These are phyloP conservation scores for Fusarium piperis DNA, from an alignment of 2,329 filamentous ascomycete genomes.

Conservation along the genomic window DNA sequence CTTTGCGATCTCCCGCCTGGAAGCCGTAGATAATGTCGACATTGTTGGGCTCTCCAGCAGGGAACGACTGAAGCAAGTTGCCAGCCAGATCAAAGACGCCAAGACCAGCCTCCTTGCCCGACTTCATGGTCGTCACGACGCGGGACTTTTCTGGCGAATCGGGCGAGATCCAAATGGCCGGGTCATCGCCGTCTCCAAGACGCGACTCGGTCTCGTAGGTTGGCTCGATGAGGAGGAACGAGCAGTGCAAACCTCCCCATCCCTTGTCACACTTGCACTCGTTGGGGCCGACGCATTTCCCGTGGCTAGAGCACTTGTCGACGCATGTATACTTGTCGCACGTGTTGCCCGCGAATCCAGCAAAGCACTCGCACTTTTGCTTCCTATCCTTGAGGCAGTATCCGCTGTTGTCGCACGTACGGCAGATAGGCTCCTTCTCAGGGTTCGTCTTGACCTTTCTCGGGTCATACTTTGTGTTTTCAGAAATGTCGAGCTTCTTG, in stretches of 20 bases:
- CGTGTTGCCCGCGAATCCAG: constrained; percentile 50
- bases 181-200: constrained; percentile 58
- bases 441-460: constrained; percentile 36
- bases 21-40: constrained; percentile 64
- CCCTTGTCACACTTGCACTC: constrained; percentile 52
- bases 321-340: constrained; percentile 52
- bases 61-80: constrained; percentile 56
- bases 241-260: constrained; percentile 58
- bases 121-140: constrained; percentile 64
- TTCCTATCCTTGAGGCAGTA: constrained; percentile 46
- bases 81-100: constrained; percentile 60
- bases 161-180: constrained; percentile 60
- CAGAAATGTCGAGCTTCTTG: constrained; percentile 44
- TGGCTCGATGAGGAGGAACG: constrained; percentile 54
- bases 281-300: constrained; percentile 54
- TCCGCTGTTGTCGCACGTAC: constrained; percentile 50
- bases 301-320: constrained; percentile 54
- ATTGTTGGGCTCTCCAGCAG: constrained; percentile 61
- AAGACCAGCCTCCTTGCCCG: constrained; percentile 58
- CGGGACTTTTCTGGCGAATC: constrained; percentile 52
- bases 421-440: constrained; percentile 44
- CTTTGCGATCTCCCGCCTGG: constrained; percentile 51
- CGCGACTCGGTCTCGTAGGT: constrained; percentile 55
- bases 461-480: constrained; percentile 53
- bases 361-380: constrained; percentile 53